Evolutionary conservation across 129 eudicot species (phyloP), one percentile per base, ranked within the genome.

Genomic region (Helianthus tuberosus): DNA sequence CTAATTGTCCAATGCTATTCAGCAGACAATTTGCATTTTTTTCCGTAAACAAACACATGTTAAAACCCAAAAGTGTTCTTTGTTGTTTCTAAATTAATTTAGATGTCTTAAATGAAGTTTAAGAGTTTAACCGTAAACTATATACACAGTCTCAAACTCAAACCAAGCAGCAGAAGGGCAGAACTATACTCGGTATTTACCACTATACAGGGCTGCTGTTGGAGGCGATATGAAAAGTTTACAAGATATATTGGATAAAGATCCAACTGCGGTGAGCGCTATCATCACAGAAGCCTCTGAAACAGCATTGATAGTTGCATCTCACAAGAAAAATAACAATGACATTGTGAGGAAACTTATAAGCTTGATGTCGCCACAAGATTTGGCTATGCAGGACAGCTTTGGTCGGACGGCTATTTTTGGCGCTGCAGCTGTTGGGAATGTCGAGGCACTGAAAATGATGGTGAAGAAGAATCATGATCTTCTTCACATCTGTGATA

Each of bases 241-340:
- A 47, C 35, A 63, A 1, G 38, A 61, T 14, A 74, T 60, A 7
- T 35, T 74, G 62, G 25, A 47, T 0, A 32, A 74, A 35, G 62
- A 62, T 1, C 78, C 78, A 61, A 50, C n/a, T 10, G 78, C 61
- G 1, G 70, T 46, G 39, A 16, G 70, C 27, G 78, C 47, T n/a
- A 16, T 62, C 25, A 48, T 74, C 35, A 74, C 70, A 62, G 78
- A 71, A 74, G 60, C 70, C 48, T 61, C 35, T 2, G 78, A 74
- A 17, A 74, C 78, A 25, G 78, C 78, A 29, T 12, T 74, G n/a
- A 74, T 74, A 20, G 47, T 62, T 17, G 78, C 78, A 29, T 48
- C 38, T 62, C 61, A 8, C 6, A 60, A 15, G 15, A 50, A 74
- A 61, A 10, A 8, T 5, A 71, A 71, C 43, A 13, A 41, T 8